Evolutionary conservation across 192 early-diverging fungal species (phyloP).

Genomic region (Phlyctochytrium bullatum): DNA sequence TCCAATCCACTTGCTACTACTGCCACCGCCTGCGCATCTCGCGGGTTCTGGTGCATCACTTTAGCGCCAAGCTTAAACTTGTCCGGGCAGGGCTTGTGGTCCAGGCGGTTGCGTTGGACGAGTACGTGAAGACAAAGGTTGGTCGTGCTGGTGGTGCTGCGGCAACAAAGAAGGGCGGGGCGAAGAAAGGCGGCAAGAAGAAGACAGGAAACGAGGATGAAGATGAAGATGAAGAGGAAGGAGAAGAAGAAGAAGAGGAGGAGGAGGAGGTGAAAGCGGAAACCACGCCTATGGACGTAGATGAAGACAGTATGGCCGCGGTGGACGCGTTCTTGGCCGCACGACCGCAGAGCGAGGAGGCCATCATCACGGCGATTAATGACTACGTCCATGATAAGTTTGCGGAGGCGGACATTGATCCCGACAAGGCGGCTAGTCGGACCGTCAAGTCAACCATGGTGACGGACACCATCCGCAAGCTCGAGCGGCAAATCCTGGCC

Average conservation of each 20-base stretch:
- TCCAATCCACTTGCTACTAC: conserved; percentile 84
- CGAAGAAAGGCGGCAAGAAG: conserved; percentile 11
- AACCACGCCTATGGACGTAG: conserved; percentile 41
- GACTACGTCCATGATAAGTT: conserved; percentile 53
- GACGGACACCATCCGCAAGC: conserved; percentile 42
- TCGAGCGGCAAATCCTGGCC: conserved; percentile 49
- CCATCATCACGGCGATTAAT: conserved; percentile 64
- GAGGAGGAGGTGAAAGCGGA: conserved; percentile 41
- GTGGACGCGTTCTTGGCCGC: conserved; percentile 8
- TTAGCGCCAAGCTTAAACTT: conserved; percentile 75
- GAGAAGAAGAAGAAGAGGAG: conserved; percentile 38
- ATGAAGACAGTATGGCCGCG: conserved; percentile 32
- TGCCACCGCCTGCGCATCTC: conserved; percentile 81
- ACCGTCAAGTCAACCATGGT: conserved; percentile 40
- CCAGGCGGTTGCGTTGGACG: conserved; percentile 82
- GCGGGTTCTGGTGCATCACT: conserved; percentile 60
- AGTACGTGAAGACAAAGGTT: conserved; percentile 36
- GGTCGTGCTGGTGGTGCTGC: background rate
- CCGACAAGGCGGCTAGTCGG: conserved; percentile 1
- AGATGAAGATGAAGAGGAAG: conserved; percentile 32
- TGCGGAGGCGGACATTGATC: conserved; percentile 15
- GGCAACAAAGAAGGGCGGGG: background rate
- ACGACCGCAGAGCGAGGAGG: conserved; percentile 33
- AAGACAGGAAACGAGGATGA: conserved; percentile 41
- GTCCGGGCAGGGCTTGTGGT: conserved; percentile 82